Conservation (phyloP, 345 rosid genomes). For the Viola odorata region DNA sequence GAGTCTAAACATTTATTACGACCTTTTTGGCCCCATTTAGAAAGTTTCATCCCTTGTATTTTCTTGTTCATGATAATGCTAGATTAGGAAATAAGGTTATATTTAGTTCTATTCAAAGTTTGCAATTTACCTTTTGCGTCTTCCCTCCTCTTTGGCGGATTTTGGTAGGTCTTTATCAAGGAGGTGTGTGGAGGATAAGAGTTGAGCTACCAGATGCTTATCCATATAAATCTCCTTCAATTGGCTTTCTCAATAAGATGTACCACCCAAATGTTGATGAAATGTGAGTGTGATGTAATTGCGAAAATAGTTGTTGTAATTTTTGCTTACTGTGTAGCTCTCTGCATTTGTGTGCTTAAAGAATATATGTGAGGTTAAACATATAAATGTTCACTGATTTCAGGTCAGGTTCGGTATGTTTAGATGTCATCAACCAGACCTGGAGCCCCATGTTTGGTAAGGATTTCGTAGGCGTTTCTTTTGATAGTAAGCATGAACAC, state of each 20-base stretch:
- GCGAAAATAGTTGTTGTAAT: background rate
- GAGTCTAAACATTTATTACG: background rate
- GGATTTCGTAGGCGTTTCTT: background rate
- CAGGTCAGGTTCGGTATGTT: slow-evolving; percentile 78
- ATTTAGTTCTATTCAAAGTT: background rate
- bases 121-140: slow-evolving; percentile 2
- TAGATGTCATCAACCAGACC: slow-evolving; percentile 91
- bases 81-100: background rate
- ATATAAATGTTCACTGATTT: slow-evolving; percentile 8
- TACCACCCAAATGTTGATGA: slow-evolving; percentile 93
- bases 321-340: background rate
- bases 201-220: slow-evolving; percentile 98
- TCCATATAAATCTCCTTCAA: slow-evolving; percentile 50
- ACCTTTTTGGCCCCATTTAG: background rate
- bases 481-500: background rate
- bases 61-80: background rate
- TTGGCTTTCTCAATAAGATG: slow-evolving; percentile 57
- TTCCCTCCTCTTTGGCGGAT: slow-evolving; percentile 12
- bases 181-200: slow-evolving; percentile 93
- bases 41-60: background rate
- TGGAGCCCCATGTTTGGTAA: slow-evolving; percentile 78
- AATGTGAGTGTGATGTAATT: slow-evolving; percentile 33
- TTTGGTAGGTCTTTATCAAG: slow-evolving; percentile 77
- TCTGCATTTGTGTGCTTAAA: slow-evolving; percentile 2
- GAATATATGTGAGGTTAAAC: slow-evolving; percentile 9